Evolutionary conservation across 1,139 yeast genomes (phyloP).

Genomic region (Diutina sp.): DNA sequence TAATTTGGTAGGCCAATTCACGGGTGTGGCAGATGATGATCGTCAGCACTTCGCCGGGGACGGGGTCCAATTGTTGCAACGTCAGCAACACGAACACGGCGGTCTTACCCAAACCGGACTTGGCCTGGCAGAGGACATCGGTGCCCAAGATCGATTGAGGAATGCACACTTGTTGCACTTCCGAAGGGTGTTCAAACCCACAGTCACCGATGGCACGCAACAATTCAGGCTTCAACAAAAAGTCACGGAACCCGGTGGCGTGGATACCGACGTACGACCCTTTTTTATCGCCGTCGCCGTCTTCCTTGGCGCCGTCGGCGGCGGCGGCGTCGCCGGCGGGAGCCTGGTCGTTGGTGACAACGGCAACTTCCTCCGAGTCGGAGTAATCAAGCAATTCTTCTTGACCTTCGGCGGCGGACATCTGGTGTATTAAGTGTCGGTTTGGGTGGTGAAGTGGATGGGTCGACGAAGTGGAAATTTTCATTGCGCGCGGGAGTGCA

Average conservation of each 20-base stretch:
- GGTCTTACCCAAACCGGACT: slow-evolving; percentile 98
- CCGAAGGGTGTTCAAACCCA: slow-evolving; percentile 99
- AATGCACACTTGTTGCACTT: slow-evolving; percentile 97
- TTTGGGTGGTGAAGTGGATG: background rate
- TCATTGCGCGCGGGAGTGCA: background rate
- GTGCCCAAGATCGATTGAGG: slow-evolving; percentile 98
- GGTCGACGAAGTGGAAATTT: background rate
- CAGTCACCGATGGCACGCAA: slow-evolving; percentile 97
- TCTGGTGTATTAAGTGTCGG: background rate
- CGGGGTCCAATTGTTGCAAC: slow-evolving; percentile 93
- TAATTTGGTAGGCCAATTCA: slow-evolving; percentile 96
- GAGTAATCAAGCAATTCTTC: slow-evolving; percentile 98
- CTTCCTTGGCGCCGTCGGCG: slow-evolving; percentile 15
- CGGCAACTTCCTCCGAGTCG: slow-evolving; percentile 91
- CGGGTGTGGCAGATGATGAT: slow-evolving; percentile 96
- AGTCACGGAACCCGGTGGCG: slow-evolving; percentile 97
- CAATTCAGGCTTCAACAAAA: slow-evolving; percentile 89
- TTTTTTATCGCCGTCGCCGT: slow-evolving; percentile 54
- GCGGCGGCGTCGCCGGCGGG: slow-evolving; percentile 47
- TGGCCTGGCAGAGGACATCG: slow-evolving; percentile 96
- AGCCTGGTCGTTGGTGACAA: slow-evolving; percentile 19
- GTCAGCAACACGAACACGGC: slow-evolving; percentile 96
- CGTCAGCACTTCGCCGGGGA: slow-evolving; percentile 92
- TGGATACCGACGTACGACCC: slow-evolving; percentile 98
- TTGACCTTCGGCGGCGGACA: slow-evolving; percentile 85